Evolutionary conservation across 2,329 filamentous ascomycete species (phyloP).

Genomic region (Byssochlamys sp.): DNA sequence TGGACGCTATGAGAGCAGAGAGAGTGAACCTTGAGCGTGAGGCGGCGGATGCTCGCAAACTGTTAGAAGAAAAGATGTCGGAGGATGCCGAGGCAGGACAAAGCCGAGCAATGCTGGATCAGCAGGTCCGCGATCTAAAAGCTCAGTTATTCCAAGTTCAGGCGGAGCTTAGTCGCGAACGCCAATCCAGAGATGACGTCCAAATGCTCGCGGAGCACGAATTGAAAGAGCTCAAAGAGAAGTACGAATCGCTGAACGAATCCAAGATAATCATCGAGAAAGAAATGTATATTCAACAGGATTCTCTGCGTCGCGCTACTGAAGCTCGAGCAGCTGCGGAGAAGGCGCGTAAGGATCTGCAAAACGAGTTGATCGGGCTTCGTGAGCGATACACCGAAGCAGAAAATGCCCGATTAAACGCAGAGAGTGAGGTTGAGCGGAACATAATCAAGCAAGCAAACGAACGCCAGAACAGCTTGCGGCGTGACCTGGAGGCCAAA

Average conservation of each 20-base stretch:
- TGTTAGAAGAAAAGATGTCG: constrained; percentile 78
- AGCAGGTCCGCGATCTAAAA: constrained; percentile 80
- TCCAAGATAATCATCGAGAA: constrained; percentile 97
- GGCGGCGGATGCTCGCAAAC: constrained; percentile 72
- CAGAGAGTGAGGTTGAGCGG: constrained; percentile 70
- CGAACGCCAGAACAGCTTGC: constrained; percentile 68
- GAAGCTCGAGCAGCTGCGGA: constrained; percentile 73
- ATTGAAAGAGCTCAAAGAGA: constrained; percentile 67
- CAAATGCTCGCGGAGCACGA: constrained; percentile 85
- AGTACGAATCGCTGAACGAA: constrained; percentile 79
- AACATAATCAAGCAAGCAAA: constrained; percentile 67
- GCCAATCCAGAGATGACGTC: constrained; percentile 88
- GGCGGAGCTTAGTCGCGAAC: constrained; percentile 78
- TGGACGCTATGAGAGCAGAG: constrained; percentile 75
- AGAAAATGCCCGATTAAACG: constrained; percentile 75
- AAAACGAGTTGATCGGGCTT: constrained; percentile 71
- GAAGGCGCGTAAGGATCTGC: constrained; percentile 78
- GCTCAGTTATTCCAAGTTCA: constrained; percentile 74
- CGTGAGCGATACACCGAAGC: constrained; percentile 74
- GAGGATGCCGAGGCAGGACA: constrained; percentile 79
- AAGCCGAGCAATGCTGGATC: constrained; percentile 71
- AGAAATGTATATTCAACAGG: constrained; percentile 90
- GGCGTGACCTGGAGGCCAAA: constrained; percentile 70
- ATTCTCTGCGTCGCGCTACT: constrained; percentile 74
- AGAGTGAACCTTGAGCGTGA: constrained; percentile 79